Percentiles rank a stretch among this genome's conserved stretches.
Evolutionary conservation across 768 basidiomycete species (phyloP).

Genomic region (Pulveroboletus ravenelii): DNA sequence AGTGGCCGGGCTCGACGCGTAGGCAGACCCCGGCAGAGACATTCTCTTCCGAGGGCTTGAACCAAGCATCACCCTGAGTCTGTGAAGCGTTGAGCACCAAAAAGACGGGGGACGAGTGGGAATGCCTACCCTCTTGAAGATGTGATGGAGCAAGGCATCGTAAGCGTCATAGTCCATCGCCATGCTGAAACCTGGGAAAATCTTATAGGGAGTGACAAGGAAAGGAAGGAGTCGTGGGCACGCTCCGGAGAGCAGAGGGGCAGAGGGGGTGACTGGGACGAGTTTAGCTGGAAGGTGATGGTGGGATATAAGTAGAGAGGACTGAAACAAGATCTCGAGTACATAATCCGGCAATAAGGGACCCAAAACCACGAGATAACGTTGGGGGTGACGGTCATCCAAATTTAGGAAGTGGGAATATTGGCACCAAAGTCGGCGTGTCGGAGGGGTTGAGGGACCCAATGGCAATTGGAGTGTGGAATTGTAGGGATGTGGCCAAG

Average conservation of each 20-base stretch:
- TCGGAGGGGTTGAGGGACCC: neutral
- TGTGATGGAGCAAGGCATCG: constrained; percentile 74
- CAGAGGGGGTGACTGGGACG: neutral
- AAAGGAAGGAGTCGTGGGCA: neutral
- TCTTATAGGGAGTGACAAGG: neutral
- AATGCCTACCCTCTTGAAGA: constrained; percentile 62
- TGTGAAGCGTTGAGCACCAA: constrained; percentile 24
- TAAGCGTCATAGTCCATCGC: constrained; percentile 63
- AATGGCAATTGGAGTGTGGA: neutral
- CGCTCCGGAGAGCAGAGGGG: neutral
- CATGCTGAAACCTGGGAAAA: constrained; percentile 19
- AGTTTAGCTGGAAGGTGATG: neutral
- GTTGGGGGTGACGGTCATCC: neutral
- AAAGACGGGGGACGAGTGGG: neutral
- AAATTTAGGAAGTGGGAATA: constrained; percentile 4
- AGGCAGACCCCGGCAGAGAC: constrained; percentile 75
- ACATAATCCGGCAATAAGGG: constrained; percentile 3
- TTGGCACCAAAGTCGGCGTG: neutral
- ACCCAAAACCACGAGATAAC: neutral
- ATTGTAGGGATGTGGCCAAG: constrained; percentile 2
- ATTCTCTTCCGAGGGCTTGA: constrained; percentile 81
- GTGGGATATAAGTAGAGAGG: constrained; percentile 20
- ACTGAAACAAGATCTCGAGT: neutral
- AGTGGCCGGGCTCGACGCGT: constrained; percentile 60
- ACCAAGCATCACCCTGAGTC: constrained; percentile 84